Percentiles rank a stretch among this genome's conserved stretches.
phyloP scores from a whole-genome alignment of 2,329 filamentous ascomycete genomes.

The Leptoxyphium fumago region DNA sequence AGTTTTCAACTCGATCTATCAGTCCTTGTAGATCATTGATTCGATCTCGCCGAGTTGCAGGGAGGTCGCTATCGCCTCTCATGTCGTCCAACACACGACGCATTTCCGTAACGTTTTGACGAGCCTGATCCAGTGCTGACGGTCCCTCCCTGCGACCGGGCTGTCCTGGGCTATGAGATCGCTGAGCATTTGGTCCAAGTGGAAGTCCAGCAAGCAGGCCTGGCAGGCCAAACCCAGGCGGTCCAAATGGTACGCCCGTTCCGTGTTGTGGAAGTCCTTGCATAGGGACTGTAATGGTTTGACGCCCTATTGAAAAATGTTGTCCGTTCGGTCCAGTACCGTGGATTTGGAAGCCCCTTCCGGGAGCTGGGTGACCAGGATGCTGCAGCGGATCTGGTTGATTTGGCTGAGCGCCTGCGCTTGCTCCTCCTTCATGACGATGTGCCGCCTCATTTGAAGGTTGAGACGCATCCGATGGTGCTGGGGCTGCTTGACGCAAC shows the following conservation, averaged over 20 bases:
- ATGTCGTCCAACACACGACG: slow-evolving; percentile 16
- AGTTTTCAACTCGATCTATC: slow-evolving; percentile 12
- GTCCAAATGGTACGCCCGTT: slow-evolving; percentile 2
- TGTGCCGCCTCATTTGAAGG: too few species aligned
- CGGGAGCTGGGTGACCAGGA: slow-evolving; percentile 7
- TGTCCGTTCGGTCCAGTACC: slow-evolving; percentile 16
- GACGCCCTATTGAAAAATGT: slow-evolving; percentile 16
- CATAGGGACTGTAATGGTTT: slow-evolving; percentile 8
- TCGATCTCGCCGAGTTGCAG: slow-evolving; percentile 10
- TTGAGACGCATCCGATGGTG: neutral
- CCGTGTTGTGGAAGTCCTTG: neutral
- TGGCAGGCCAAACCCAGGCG: neutral
- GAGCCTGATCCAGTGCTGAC: slow-evolving; percentile 16
- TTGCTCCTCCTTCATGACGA: neutral
- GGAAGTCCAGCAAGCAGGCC: neutral
- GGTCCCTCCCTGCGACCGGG: slow-evolving; percentile 2
- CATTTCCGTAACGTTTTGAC: slow-evolving; percentile 18
- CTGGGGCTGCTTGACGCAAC: neutral
- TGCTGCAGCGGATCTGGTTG: neutral
- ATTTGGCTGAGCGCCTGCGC: neutral
- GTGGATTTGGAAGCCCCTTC: slow-evolving; percentile 15
- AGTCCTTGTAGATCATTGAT: slow-evolving; percentile 11
- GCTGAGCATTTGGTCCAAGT: neutral
- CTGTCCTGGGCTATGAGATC: neutral
- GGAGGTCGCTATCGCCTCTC: slow-evolving; percentile 4